phyloP scores from a whole-genome alignment of 495 filamentous ascomycete species.

The Durotheca rogersii region DNA sequence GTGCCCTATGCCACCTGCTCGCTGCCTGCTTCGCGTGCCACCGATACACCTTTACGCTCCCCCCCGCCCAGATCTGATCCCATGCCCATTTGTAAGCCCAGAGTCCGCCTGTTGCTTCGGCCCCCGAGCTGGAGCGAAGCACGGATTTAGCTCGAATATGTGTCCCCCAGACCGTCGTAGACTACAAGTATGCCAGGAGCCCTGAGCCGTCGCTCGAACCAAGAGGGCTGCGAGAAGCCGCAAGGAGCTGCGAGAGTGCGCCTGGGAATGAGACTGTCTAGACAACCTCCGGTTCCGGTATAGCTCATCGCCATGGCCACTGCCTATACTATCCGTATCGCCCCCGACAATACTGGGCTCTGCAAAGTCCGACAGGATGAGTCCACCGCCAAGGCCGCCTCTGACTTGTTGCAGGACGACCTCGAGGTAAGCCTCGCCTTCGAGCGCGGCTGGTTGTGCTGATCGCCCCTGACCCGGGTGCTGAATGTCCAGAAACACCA shows the following conservation, averaged over 20 bases:
- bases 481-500: constrained; percentile 62
- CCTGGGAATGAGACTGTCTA: too few relatives aligned
- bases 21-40: not conserved
- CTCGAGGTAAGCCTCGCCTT: constrained; percentile 49
- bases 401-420: constrained; percentile 71
- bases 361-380: constrained; percentile 54
- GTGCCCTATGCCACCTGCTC: constrained; percentile 2
- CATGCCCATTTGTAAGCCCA: constrained; percentile 11
- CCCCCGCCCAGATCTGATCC: constrained; percentile 1
- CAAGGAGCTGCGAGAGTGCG: too few relatives aligned
- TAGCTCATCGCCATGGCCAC: constrained; percentile 58
- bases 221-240: too few relatives aligned
- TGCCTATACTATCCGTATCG: constrained; percentile 60
- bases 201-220: too few relatives aligned
- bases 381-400: constrained; percentile 59
- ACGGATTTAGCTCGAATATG: too few relatives aligned
- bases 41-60: not conserved
- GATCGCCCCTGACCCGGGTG: constrained; percentile 4
- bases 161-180: too few relatives aligned
- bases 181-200: too few relatives aligned
- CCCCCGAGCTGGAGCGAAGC: too few relatives aligned
- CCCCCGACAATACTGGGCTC: constrained; percentile 57
- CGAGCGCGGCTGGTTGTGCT: not conserved
- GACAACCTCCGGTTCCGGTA: not conserved
- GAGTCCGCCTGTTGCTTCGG: too few relatives aligned